Percentiles rank a stretch among this genome's conserved stretches.
phyloP scores from a whole-genome alignment of 768 basidiomycete genomes.

The Naganishia friedmannii region DNA sequence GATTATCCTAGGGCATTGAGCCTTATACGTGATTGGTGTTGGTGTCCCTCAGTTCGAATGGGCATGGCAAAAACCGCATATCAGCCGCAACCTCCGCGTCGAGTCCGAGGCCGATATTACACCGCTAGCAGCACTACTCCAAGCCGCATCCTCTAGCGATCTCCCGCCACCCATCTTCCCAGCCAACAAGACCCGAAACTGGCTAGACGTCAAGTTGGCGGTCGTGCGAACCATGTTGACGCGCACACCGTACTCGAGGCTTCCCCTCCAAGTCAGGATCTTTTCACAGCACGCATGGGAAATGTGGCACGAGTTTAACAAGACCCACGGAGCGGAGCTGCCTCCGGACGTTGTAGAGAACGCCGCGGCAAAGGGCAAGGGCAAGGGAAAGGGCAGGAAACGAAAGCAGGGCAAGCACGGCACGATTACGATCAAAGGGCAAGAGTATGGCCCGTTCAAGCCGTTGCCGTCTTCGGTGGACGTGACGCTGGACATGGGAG shows the following conservation, averaged over 20 bases:
- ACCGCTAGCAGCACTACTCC: slow-evolving; percentile 14
- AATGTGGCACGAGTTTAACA: slow-evolving; percentile 56
- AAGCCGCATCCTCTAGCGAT: slow-evolving; percentile 27
- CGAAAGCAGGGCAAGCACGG: slow-evolving; percentile 9
- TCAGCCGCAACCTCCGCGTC: slow-evolving; percentile 61
- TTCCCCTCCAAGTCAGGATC: slow-evolving; percentile 72
- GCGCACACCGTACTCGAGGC: slow-evolving; percentile 65
- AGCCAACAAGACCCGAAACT: slow-evolving; percentile 42
- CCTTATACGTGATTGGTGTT: no score
- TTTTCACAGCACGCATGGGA: slow-evolving; percentile 66
- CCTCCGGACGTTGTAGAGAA: background rate
- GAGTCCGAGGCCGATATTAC: slow-evolving; percentile 7
- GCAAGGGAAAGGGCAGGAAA: slow-evolving; percentile 24
- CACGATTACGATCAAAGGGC: background rate
- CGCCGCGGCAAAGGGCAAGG: background rate
- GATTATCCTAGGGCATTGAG: no score
- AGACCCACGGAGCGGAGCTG: background rate
- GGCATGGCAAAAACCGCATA: slow-evolving; percentile 75
- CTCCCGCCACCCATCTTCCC: slow-evolving; percentile 40
- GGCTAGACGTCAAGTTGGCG: slow-evolving; percentile 44
- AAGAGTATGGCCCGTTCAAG: slow-evolving; percentile 8
- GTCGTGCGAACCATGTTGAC: slow-evolving; percentile 65
- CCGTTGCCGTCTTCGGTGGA: slow-evolving; percentile 32
- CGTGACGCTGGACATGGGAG: slow-evolving; percentile 41
- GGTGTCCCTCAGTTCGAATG: slow-evolving; percentile 85